These are phyloP conservation scores for Fraxinus sp. DNA, from an alignment of 305 asterid species.

Conservation along the genomic window DNA sequence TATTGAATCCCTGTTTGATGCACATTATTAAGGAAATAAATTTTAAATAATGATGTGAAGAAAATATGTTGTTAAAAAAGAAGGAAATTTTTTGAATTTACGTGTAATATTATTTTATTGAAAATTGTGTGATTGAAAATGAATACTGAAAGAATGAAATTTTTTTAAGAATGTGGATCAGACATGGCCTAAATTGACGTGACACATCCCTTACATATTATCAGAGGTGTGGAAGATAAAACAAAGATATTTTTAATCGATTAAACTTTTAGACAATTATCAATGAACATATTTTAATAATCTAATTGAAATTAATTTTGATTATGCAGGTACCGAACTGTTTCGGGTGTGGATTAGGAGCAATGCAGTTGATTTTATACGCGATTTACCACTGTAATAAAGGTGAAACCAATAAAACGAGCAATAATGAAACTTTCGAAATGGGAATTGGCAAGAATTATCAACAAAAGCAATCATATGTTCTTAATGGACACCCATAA, in stretches of 20 bases:
- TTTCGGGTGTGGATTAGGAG: conserved; percentile 57
- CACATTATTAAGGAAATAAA: too few species aligned
- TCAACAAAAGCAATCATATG: background rate
- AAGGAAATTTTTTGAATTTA: too few species aligned
- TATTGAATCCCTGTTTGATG: too few species aligned
- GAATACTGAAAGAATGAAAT: too few species aligned
- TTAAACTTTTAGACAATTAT: background rate
- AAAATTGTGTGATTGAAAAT: too few species aligned
- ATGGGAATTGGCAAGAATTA: conserved; percentile 31
- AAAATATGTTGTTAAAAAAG: too few species aligned
- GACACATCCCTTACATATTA: background rate
- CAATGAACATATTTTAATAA: background rate
- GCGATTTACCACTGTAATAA: conserved; percentile 46
- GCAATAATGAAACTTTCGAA: conserved; percentile 23
- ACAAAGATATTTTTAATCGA: too few species aligned
- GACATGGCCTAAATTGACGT: too few species aligned
- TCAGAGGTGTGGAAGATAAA: background rate
- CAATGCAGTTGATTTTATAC: conserved; percentile 54
- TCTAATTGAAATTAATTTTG: background rate
- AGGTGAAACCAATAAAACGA: conserved; percentile 25
- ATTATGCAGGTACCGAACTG: conserved; percentile 56
- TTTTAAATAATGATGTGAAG: too few species aligned
- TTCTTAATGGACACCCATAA: background rate
- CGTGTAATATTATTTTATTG: too few species aligned
- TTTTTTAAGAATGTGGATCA: too few species aligned